Base-by-base conservation (phyloP, 2,329 filamentous ascomycete species). In the Cercospora nicotianae region DNA sequence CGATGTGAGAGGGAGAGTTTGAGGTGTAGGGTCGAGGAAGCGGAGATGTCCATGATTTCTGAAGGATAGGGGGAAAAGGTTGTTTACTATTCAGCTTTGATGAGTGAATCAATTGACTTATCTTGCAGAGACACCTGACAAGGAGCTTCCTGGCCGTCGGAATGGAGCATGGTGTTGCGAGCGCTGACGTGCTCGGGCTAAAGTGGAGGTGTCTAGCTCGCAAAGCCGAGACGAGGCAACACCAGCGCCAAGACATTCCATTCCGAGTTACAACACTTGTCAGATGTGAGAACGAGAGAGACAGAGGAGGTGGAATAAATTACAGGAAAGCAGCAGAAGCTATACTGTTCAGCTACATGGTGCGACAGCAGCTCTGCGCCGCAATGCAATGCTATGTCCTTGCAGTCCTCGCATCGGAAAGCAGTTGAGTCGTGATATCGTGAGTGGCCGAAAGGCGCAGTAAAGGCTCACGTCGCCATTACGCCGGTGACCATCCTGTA, bases 371-470 rank as follows among this genome's bases (percentile, higher is more conserved):
- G 42, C 60, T 62, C 60, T 62, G 18, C 42, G 36, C 42, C 26
- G 59, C 59, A 33, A 61, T 48, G 60, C 60, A 48, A 62, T 62
- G 60, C 42, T 48, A 62, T 62, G 59, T 36, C 36, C 36, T 59
- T 61, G 59, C 59, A 39, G 23, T 45, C 18, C 59, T 23, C 20
- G 36, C 4, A 26, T 61, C 16, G 7, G 59, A 18, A 45, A 61
- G 55, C 55, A 59, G 31, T 59, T 62, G 60, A 51, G 60, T 64
- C 62, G 62, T 64, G 62, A 64, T 58, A 59, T 64, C 62, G 53
- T 64, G 62, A 59, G 53, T 31, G 57, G 53, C 33, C 31, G 16
- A 26, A 30, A 59, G 51, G 31, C 33, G 39, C 20, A 62, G 33
- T n/a, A 30, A 48, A 64, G 30, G 28, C 55, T 59, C 28, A 59